Conservation (phyloP, 108 stramenopile species). For the Fistulifera pelliculosa region DNA sequence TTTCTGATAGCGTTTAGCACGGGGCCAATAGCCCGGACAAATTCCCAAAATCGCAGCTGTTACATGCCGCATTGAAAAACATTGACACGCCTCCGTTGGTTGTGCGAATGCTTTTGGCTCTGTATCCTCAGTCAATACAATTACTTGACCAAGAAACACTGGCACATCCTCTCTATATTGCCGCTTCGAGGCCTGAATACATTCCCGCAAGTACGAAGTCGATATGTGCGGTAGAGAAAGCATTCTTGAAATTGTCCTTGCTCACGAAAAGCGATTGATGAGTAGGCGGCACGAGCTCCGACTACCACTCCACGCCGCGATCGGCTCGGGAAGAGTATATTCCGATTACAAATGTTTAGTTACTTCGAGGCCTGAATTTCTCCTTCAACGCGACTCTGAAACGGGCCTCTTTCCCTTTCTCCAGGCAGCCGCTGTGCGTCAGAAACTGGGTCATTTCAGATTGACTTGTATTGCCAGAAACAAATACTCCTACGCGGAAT, state of each 20-base stretch:
- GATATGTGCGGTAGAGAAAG: background rate
- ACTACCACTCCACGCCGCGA: slow-evolving; percentile 31
- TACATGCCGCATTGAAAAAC: slow-evolving; percentile 31
- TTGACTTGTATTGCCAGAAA: slow-evolving; percentile 2
- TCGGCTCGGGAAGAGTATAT: slow-evolving; percentile 14
- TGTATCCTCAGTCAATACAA: slow-evolving; percentile 11
- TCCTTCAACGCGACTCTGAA: slow-evolving; percentile 10
- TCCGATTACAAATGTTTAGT: slow-evolving; percentile 11
- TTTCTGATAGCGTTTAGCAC: slow-evolving; percentile 11
- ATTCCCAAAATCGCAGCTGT: slow-evolving; percentile 10
- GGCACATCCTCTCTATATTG: slow-evolving; percentile 21
- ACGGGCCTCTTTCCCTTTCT: slow-evolving; percentile 31
- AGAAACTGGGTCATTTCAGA: slow-evolving; percentile 9
- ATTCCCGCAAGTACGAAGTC: slow-evolving; percentile 21
- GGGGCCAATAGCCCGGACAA: background rate
- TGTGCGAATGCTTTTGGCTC: slow-evolving; percentile 19
- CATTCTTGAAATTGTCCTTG: slow-evolving; percentile 12
- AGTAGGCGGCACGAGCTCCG: slow-evolving; percentile 7
- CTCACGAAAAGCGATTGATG: slow-evolving; percentile 11
- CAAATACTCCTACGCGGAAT: slow-evolving; percentile 8
- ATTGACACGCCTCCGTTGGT: slow-evolving; percentile 20
- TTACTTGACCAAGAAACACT: slow-evolving; percentile 1
- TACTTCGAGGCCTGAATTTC: slow-evolving; percentile 1
- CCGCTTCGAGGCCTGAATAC: slow-evolving; percentile 13
- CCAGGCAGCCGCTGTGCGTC: slow-evolving; percentile 8